Percentiles rank a stretch among this genome's conserved stretches.
Evolutionary conservation across 352 stramenopile species (phyloP).

Genomic region (Phytophthora agathidicida): DNA sequence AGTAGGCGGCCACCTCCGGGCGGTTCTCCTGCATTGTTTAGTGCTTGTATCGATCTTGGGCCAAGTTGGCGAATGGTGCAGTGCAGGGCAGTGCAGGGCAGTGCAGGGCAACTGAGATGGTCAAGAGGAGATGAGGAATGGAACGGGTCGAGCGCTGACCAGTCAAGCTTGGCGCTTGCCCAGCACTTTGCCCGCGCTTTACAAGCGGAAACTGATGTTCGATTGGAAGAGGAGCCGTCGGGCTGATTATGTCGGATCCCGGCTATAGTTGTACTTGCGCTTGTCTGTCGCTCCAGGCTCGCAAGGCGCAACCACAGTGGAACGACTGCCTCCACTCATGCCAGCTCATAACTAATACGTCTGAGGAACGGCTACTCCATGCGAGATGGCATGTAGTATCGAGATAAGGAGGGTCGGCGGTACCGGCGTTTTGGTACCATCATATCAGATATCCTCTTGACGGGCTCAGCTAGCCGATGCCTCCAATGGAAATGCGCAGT

Average conservation of each 20-base stretch:
- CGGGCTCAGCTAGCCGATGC: constrained; percentile 23
- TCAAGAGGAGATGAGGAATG: constrained; percentile 18
- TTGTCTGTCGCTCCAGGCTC: not conserved
- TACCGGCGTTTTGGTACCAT: constrained; percentile 7
- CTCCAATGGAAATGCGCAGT: not conserved
- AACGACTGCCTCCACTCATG: too few relatives aligned
- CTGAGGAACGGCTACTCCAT: too few relatives aligned
- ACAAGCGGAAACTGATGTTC: constrained; percentile 22
- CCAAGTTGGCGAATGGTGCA: constrained; percentile 23
- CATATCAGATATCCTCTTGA: constrained; percentile 9
- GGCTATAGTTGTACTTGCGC: not conserved
- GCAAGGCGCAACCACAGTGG: too few relatives aligned
- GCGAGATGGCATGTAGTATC: too few relatives aligned
- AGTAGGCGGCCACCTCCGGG: constrained; percentile 60
- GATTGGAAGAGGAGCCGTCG: constrained; percentile 15
- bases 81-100: too few relatives aligned
- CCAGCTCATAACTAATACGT: too few relatives aligned
- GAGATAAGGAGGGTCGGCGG: too few relatives aligned
- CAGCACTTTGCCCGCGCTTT: constrained; percentile 22
- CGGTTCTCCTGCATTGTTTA: constrained; percentile 48
- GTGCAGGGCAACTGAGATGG: too few relatives aligned
- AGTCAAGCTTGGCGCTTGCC: constrained; percentile 1
- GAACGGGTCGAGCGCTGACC: constrained; percentile 10
- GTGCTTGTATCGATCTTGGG: constrained; percentile 3
- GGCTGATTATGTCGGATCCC: not conserved